Evolutionary conservation across 257 asterid genomes (phyloP).

Genomic region (Sherardia arvensis): DNA sequence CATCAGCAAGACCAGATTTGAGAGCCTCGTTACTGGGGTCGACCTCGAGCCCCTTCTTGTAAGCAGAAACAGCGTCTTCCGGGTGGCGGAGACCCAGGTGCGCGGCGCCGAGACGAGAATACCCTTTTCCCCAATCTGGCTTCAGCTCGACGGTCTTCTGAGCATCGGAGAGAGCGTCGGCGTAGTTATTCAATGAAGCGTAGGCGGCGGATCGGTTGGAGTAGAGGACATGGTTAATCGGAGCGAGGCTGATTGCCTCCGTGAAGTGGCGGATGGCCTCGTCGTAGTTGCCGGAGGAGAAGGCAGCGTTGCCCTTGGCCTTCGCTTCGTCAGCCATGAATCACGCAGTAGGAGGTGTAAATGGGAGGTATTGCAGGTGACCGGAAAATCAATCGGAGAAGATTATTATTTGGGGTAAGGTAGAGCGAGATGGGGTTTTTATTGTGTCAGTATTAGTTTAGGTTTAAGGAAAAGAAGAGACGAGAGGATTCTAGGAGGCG

Average conservation of each 20-base stretch:
- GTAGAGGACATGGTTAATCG: conserved; percentile 75
- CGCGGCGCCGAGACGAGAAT: conserved; percentile 93
- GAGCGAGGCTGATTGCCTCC: conserved; percentile 57
- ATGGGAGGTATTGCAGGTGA: neutral
- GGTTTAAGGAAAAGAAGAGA: conserved; percentile 3
- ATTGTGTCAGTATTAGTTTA: neutral
- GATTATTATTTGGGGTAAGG: neutral
- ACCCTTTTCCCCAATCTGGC: conserved; percentile 80
- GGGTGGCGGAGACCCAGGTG: conserved; percentile 51
- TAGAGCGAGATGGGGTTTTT: neutral
- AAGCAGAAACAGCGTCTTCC: conserved; percentile 57
- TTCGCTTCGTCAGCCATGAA: conserved; percentile 91
- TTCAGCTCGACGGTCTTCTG: conserved; percentile 76
- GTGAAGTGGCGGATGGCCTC: conserved; percentile 69
- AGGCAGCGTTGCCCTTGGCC: conserved; percentile 87
- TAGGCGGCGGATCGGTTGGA: conserved; percentile 92
- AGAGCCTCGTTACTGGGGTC: conserved; percentile 81
- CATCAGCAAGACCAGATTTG: conserved; percentile 77
- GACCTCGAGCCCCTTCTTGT: conserved; percentile 62
- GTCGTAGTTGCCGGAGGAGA: conserved; percentile 61
- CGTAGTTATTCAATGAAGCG: conserved; percentile 54
- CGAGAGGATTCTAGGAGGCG: conserved; percentile 4
- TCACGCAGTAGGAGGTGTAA: neutral
- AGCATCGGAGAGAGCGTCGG: conserved; percentile 81
- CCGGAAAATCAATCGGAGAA: neutral